Evolutionary conservation across 805 yeast genomes (phyloP).

Genomic region (Yamadazyma phyllophila): DNA sequence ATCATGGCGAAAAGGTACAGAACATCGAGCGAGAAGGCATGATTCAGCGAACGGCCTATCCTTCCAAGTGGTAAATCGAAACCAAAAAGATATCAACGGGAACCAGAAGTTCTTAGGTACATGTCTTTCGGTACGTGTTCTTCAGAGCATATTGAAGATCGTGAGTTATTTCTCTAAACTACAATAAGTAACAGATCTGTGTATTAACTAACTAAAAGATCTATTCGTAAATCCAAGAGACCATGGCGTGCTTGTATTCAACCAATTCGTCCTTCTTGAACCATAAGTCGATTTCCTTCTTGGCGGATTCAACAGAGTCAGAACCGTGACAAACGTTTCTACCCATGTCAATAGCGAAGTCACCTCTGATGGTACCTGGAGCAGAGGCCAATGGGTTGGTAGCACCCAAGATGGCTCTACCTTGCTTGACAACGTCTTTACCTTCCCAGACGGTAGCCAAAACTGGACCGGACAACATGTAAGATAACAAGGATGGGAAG

Average conservation of each 20-base stretch:
- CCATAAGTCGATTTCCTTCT: conserved; percentile 96
- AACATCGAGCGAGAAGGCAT: too few relatives aligned
- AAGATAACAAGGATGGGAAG: conserved; percentile 93
- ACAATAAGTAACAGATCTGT: neutral
- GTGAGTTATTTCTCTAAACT: neutral
- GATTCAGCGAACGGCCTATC: too few relatives aligned
- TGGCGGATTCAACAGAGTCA: conserved; percentile 97
- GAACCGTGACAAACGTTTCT: conserved; percentile 99
- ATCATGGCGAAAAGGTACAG: too few relatives aligned
- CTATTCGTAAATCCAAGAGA: conserved; percentile 94
- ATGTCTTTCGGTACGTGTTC: too few relatives aligned
- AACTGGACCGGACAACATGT: conserved; percentile 98
- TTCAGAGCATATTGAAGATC: neutral
- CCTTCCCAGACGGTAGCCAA: conserved; percentile 99
- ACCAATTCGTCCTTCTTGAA: conserved; percentile 96
- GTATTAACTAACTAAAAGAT: conserved; percentile 1
- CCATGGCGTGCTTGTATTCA: conserved; percentile 82
- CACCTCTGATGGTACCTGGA: conserved; percentile 99
- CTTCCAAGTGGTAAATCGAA: too few relatives aligned
- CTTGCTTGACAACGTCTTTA: conserved; percentile 98
- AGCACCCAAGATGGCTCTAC: conserved; percentile 97
- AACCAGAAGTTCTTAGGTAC: too few relatives aligned
- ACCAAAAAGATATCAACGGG: too few relatives aligned
- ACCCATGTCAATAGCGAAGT: conserved; percentile 97
- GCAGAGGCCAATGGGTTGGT: conserved; percentile 97